phyloP scores from a whole-genome alignment of 2,329 filamentous ascomycete genomes.

The Ramularia endophylla region DNA sequence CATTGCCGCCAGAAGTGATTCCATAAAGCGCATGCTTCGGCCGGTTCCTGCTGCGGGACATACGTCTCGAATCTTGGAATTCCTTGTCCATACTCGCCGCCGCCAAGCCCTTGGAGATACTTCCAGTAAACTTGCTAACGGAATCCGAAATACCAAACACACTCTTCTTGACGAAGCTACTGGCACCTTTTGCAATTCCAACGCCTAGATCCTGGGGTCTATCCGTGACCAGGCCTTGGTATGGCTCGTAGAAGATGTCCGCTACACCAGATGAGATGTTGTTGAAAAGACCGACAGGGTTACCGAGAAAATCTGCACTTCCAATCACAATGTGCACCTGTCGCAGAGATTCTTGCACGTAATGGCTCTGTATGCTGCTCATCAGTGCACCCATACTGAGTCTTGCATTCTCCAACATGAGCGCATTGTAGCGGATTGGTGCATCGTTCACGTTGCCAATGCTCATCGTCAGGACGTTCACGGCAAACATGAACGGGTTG shows the following conservation, averaged over 20 bases:
- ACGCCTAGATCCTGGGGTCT: constrained; percentile 90
- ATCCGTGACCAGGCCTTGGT: constrained; percentile 94
- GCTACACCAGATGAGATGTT: constrained; percentile 95
- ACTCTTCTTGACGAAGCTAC: constrained; percentile 96
- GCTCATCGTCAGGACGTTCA: constrained; percentile 98
- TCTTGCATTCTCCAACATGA: constrained; percentile 91
- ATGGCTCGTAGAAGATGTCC: constrained; percentile 99
- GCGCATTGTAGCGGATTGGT: constrained; percentile 83
- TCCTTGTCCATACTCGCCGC: constrained; percentile 97
- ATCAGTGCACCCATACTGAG: constrained; percentile 80
- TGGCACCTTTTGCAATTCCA: constrained; percentile 93
- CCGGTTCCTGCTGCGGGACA: constrained; percentile 84
- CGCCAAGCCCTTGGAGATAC: constrained; percentile 91
- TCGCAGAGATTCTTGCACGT: constrained; percentile 91
- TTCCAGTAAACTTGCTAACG: constrained; percentile 96
- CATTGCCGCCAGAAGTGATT: constrained; percentile 91
- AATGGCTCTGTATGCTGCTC: constrained; percentile 85
- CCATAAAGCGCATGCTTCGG: constrained; percentile 97
- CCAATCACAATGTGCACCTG: constrained; percentile 97
- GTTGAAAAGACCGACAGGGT: constrained; percentile 96
- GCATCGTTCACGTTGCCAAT: constrained; percentile 99
- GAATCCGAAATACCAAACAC: constrained; percentile 97
- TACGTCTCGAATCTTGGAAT: constrained; percentile 92
- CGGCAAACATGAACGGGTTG: constrained; percentile 97
- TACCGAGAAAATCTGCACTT: constrained; percentile 94